A percentile compares a stretch with the other conserved stretches of the same genome.
These are phyloP conservation scores for Chalara sp. DNA, from an alignment of 2,329 filamentous ascomycete species.

Conservation along the genomic window DNA sequence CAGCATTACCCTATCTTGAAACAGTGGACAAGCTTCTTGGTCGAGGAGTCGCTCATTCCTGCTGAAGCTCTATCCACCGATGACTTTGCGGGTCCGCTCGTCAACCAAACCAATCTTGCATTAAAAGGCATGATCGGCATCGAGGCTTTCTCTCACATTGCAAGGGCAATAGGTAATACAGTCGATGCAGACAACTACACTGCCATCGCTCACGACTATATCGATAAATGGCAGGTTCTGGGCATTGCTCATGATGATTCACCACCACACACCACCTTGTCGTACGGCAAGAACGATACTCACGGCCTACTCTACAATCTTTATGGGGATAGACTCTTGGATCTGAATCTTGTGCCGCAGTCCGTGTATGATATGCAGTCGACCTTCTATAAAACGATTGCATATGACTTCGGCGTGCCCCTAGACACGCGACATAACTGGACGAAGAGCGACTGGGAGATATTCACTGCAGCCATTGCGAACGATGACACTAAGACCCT, in stretches of 20 bases:
- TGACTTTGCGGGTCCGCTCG: constrained; percentile 73
- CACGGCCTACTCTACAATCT: constrained; percentile 68
- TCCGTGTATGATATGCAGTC: constrained; percentile 73
- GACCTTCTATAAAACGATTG: constrained; percentile 65
- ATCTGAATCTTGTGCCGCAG: constrained; percentile 69
- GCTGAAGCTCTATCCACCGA: constrained; percentile 75
- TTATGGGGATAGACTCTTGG: constrained; percentile 71
- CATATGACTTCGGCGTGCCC: constrained; percentile 72
- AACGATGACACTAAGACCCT: constrained; percentile 50
- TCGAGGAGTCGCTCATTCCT: constrained; percentile 69
- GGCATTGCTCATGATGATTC: constrained; percentile 61
- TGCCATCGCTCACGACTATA: constrained; percentile 59
- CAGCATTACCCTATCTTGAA: constrained; percentile 66
- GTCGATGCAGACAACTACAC: constrained; percentile 53
- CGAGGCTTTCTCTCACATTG: constrained; percentile 69
- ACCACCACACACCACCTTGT: constrained; percentile 64
- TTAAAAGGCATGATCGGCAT: constrained; percentile 81
- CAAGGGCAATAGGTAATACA: constrained; percentile 51
- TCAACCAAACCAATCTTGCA: constrained; percentile 75
- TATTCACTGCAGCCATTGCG: constrained; percentile 75
- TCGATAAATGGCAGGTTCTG: constrained; percentile 64
- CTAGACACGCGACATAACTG: constrained; percentile 77
- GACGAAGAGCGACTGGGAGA: constrained; percentile 83
- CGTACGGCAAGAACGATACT: constrained; percentile 60
- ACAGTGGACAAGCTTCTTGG: constrained; percentile 73